phyloP scores from a whole-genome alignment of 1,284 basidiomycete species.

The Wolfiporia cocos region DNA sequence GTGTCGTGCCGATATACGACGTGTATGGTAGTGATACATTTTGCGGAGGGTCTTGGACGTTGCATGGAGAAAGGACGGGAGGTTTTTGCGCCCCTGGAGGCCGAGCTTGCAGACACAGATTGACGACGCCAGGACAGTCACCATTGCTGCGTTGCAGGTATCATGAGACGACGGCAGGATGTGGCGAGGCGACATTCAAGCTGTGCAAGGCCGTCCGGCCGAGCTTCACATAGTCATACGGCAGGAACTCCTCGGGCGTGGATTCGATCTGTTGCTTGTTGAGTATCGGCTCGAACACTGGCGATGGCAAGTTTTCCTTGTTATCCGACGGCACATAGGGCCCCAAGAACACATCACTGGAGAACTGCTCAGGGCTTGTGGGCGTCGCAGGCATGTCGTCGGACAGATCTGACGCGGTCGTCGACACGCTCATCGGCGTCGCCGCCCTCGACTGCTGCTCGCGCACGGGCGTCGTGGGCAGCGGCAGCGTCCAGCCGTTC shows the following conservation, averaged over 20 bases:
- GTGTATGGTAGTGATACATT: constrained; percentile 73
- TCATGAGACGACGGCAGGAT: constrained; percentile 49
- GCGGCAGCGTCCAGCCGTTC: constrained; percentile 39
- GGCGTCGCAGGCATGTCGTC: constrained; percentile 81
- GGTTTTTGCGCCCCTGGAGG: constrained; percentile 31
- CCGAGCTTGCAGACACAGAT: not conserved
- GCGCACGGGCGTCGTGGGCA: constrained; percentile 71
- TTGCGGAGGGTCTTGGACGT: constrained; percentile 38
- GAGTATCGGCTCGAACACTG: constrained; percentile 59
- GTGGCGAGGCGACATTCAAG: constrained; percentile 50
- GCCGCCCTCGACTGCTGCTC: constrained; percentile 47
- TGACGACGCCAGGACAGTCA: not conserved
- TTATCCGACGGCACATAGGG: constrained; percentile 49
- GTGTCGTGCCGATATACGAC: constrained; percentile 52
- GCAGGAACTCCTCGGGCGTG: constrained; percentile 67
- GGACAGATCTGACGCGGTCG: constrained; percentile 65
- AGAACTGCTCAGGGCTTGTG: constrained; percentile 48
- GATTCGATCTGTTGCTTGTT: constrained; percentile 64
- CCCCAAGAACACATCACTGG: constrained; percentile 41
- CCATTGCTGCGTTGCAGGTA: not conserved
- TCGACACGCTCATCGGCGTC: constrained; percentile 70
- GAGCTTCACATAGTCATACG: constrained; percentile 72
- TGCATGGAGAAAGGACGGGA: constrained; percentile 22
- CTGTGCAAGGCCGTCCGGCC: constrained; percentile 69
- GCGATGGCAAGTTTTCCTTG: constrained; percentile 68